These are phyloP conservation scores for Elaeis guineensis DNA, from an alignment of 176 grass and related monocot genomes.

Conservation along the genomic window DNA sequence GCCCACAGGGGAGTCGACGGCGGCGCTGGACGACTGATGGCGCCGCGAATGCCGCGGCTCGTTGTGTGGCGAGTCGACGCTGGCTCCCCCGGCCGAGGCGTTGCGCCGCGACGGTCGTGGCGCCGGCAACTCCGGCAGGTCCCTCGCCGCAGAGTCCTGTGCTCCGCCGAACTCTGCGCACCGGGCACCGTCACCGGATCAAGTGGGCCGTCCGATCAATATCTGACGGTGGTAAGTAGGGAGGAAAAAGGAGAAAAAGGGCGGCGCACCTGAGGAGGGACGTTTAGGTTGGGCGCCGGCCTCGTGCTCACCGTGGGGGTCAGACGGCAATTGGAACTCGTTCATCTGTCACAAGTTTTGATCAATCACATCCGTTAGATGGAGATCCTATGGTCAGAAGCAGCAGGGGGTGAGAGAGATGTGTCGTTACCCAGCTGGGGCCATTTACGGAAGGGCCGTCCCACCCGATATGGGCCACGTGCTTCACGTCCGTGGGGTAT, in stretches of 20 bases:
- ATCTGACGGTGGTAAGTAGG: background rate
- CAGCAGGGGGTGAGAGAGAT: too few species aligned
- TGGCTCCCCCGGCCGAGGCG: constrained; percentile 1
- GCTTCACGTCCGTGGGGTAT: constrained; percentile 86
- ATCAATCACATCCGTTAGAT: background rate
- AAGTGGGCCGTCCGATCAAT: background rate
- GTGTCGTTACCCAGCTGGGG: constrained; percentile 50
- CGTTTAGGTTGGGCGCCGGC: background rate
- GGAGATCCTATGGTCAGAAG: background rate
- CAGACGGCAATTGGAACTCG: background rate
- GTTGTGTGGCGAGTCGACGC: constrained; percentile 3
- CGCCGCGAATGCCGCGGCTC: constrained; percentile 2
- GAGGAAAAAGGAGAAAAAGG: too few species aligned
- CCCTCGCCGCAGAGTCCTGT: background rate
- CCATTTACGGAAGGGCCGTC: constrained; percentile 42
- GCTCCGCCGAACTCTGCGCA: constrained; percentile 1
- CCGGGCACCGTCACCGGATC: constrained; percentile 13
- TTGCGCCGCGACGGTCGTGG: constrained; percentile 18
- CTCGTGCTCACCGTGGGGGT: too few species aligned
- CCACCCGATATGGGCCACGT: constrained; percentile 93
- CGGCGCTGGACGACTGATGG: constrained; percentile 4
- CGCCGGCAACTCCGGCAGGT: constrained; percentile 2
- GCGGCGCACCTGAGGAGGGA: background rate
- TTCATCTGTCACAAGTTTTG: constrained; percentile 4
- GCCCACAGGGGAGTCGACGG: background rate